Evolutionary conservation across 2,329 filamentous ascomycete genomes (phyloP).

Genomic region (Diplodia mutila): DNA sequence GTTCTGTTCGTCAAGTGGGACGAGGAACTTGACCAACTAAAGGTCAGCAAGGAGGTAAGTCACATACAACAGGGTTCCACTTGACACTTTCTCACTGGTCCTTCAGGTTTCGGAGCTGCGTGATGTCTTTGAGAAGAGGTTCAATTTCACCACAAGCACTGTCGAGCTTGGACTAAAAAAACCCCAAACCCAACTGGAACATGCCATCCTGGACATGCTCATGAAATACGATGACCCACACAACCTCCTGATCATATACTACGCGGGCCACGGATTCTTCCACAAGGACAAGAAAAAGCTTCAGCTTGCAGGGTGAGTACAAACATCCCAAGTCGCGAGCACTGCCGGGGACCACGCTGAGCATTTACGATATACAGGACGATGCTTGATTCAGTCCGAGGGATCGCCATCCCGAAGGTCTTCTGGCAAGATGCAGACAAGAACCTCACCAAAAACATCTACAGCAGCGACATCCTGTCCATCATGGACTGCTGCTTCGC

Average conservation of each 20-base stretch:
- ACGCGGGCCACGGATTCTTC: slow-evolving; percentile 28
- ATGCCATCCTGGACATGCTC: slow-evolving; percentile 22
- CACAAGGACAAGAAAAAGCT: slow-evolving; percentile 20
- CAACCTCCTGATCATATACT: slow-evolving; percentile 33
- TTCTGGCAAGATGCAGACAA: slow-evolving; percentile 29
- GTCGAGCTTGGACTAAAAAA: slow-evolving; percentile 13
- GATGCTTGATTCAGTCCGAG: not conserved
- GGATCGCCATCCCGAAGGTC: not conserved
- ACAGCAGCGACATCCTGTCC: slow-evolving; percentile 29
- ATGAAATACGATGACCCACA: slow-evolving; percentile 27
- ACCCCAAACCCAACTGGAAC: slow-evolving; percentile 27
- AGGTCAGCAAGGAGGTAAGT: slow-evolving; percentile 24
- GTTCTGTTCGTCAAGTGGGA: slow-evolving; percentile 30
- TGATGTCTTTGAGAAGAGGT: not conserved
- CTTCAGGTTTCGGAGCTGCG: not conserved
- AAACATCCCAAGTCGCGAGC: not conserved
- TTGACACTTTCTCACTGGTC: not conserved
- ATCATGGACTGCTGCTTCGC: slow-evolving; percentile 36
- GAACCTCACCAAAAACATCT: slow-evolving; percentile 22
- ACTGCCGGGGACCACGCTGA: not conserved
- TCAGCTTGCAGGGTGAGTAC: slow-evolving; percentile 31
- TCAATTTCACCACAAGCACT: not conserved
- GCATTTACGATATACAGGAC: not conserved
- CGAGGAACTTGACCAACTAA: slow-evolving; percentile 22
- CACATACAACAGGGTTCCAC: not conserved